phyloP scores from a whole-genome alignment of 371 early-diverging fungal species.

The Mucor sp. region DNA sequence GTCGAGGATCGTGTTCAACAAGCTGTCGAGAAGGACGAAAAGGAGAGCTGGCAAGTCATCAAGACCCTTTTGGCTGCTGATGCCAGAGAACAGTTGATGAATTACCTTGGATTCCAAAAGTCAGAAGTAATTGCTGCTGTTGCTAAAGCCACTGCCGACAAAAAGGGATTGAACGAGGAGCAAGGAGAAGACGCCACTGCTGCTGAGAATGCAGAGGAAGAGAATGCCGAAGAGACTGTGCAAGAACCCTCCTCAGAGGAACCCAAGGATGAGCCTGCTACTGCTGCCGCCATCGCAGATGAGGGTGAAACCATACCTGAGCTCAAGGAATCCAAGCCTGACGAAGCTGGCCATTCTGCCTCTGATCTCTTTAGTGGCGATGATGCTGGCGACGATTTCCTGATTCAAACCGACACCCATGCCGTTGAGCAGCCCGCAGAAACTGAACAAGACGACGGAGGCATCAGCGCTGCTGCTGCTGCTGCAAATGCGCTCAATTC shows the following conservation, averaged over 20 bases:
- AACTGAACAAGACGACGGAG: slow-evolving; percentile 11
- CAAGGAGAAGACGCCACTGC: slow-evolving; percentile 14
- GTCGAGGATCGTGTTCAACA: slow-evolving; percentile 61
- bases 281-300: neutral
- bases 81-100: slow-evolving; percentile 81
- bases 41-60: slow-evolving; percentile 85
- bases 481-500: slow-evolving; percentile 8
- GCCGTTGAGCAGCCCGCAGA: slow-evolving; percentile 4
- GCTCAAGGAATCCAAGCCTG: slow-evolving; percentile 8
- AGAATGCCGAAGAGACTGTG: slow-evolving; percentile 8
- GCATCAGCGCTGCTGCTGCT: slow-evolving; percentile 8
- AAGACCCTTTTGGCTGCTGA: slow-evolving; percentile 78
- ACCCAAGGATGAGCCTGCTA: slow-evolving; percentile 6
- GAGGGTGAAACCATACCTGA: neutral
- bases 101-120: slow-evolving; percentile 85
- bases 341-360: slow-evolving; percentile 16
- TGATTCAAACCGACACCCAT: slow-evolving; percentile 9
- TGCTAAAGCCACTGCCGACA: slow-evolving; percentile 36
- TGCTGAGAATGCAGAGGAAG: slow-evolving; percentile 7
- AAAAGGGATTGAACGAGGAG: slow-evolving; percentile 13
- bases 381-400: slow-evolving; percentile 35
- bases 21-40: slow-evolving; percentile 54
- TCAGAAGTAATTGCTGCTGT: slow-evolving; percentile 59
- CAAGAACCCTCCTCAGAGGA: slow-evolving; percentile 2
- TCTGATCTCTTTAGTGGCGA: slow-evolving; percentile 39